Base-by-base conservation (phyloP, 805 yeast species). In the Sungouiella blattae region DNA sequence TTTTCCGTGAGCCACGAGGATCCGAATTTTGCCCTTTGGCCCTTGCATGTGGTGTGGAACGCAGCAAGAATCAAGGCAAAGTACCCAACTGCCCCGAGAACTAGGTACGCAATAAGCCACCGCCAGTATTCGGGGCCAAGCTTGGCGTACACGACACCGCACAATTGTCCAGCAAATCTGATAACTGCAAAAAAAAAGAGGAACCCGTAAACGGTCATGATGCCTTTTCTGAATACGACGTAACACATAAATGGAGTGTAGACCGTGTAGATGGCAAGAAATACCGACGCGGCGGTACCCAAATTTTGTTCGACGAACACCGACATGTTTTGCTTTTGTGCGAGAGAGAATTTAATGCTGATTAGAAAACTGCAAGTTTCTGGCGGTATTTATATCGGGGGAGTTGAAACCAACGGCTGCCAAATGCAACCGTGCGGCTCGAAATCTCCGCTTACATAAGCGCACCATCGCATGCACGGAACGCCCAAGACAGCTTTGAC, bases 31-130 rank as follows among this genome's bases (percentile, higher is more conserved):
- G 43, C 30, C 4, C 16, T 28, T 33, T 62, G 68, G 17, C 62
- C 60, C 18, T 47, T 47, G 28, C 52, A 48, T 2, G 62, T 39
- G 26, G 52, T 46, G 18, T 55, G 50, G 25, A 63, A 56, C 1
- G 58, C 27, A 6, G 58, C 41, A 27, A 60, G 43, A 13, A 64
- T 58, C 32, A 65, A 52, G 5, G 52, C 46, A 44, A 64, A 62
- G 30, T 64, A 63, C 4, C 71, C 70, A 40, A 64, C 68, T 14
- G 69, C 68, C 4, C 60, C 52, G 21, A 64, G 52, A 6, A 64
- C 62, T 36, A 65, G 47, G 41, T 64, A 65, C 1, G 67, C 69
- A 33, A 64, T 49, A 13, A 65, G 47, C 67, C 67, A 64, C 30
- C 57, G 49, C 41, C 43, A 54, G 29, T 58, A 52, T 4, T 32